phyloP scores from a whole-genome alignment of 2,329 filamentous ascomycete genomes.

The Apiospora saccharicola region DNA sequence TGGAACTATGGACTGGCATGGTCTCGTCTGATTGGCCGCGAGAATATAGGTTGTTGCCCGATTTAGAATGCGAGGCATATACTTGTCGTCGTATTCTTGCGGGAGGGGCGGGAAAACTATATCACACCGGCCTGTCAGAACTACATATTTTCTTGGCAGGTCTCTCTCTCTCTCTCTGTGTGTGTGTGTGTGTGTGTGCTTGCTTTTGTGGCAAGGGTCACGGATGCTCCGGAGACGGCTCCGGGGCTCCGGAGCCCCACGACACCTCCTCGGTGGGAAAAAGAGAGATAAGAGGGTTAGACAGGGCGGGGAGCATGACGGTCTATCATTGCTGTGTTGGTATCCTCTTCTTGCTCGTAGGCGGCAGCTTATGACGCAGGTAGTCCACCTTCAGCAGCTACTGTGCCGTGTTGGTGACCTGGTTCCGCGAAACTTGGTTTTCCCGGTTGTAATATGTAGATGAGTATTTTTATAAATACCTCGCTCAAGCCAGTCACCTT shows the following conservation, averaged over 20 bases:
- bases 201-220: not conserved
- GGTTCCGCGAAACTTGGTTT: not conserved
- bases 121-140: not conserved
- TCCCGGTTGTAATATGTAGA: not conserved
- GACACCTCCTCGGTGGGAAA: too few species aligned
- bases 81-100: not conserved
- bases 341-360: not conserved
- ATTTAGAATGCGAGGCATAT: not conserved
- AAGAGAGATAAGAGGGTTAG: not conserved
- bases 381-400: not conserved
- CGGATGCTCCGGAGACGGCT: not conserved
- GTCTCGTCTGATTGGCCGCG: too few species aligned
- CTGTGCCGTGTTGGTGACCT: not conserved
- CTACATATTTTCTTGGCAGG: not conserved
- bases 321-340: not conserved
- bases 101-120: not conserved
- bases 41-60: too few species aligned
- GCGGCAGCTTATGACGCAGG: not conserved
- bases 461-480: not conserved
- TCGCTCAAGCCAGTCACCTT: not conserved
- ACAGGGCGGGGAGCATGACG: not conserved
- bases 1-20: too few species aligned
- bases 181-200: not conserved
- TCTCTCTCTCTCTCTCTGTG: rapidly evolving
- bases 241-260: too few species aligned